Evolutionary conservation across 352 stramenopile species (phyloP).

Genomic region (Phytophthora syringae): DNA sequence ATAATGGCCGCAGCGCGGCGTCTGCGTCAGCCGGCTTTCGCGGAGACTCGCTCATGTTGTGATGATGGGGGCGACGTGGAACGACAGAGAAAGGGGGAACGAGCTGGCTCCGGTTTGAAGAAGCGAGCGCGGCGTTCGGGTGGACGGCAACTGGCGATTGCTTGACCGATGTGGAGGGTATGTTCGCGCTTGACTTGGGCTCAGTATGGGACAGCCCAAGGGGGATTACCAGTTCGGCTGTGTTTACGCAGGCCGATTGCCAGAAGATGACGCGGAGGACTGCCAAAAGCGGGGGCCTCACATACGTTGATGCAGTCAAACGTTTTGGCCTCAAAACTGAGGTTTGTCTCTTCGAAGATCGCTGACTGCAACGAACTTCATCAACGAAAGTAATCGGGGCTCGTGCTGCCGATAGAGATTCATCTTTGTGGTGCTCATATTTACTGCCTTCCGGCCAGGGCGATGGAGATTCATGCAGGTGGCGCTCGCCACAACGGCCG

Average conservation of each 20-base stretch:
- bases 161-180: constrained; percentile 21
- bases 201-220: constrained; percentile 21
- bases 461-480: no score
- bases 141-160: constrained; percentile 15
- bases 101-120: constrained; percentile 15
- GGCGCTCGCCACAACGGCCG: background rate
- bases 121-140: constrained; percentile 2
- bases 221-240: background rate
- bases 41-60: constrained; percentile 45
- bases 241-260: constrained; percentile 26
- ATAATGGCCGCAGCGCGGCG: constrained; percentile 11
- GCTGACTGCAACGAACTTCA: background rate
- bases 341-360: constrained; percentile 14
- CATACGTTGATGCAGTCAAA: constrained; percentile 13
- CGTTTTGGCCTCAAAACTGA: background rate
- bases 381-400: no score
- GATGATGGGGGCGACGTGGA: constrained; percentile 41
- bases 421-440: background rate
- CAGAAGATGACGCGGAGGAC: constrained; percentile 17
- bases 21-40: no score
- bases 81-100: constrained; percentile 33
- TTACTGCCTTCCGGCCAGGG: no score
- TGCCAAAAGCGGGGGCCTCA: constrained; percentile 8
- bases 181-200: constrained; percentile 24
- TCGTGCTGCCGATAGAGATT: background rate